Conservation (phyloP, 768 basidiomycete species). For the Podaxis carcinomalis region DNA sequence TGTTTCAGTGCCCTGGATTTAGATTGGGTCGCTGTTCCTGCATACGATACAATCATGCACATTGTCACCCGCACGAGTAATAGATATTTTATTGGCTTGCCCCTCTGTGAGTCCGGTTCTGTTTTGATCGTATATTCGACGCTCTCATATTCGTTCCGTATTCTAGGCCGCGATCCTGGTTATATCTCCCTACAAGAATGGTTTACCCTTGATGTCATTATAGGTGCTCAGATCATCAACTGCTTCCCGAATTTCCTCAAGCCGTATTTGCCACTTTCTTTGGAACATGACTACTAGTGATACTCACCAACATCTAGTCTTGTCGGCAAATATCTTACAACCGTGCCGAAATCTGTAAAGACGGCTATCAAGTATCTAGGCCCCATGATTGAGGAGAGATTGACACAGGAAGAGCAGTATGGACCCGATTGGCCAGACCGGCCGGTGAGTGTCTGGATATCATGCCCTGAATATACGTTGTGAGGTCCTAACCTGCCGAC, state of each 20-base stretch:
- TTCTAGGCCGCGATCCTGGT: conserved; percentile 19
- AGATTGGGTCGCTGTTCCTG: conserved; percentile 37
- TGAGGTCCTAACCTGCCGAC: not conserved
- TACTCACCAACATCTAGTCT: conserved; percentile 12
- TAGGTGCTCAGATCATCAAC: conserved; percentile 18
- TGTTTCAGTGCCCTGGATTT: not conserved
- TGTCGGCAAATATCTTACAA: conserved; percentile 21
- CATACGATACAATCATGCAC: conserved; percentile 20
- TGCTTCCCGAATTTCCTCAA: conserved; percentile 18
- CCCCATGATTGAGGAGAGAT: conserved; percentile 27
- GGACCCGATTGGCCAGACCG: conserved; percentile 27
- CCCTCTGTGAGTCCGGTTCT: conserved; percentile 31
- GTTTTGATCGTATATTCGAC: not conserved
- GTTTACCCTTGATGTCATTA: conserved; percentile 17
- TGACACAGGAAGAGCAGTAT: conserved; percentile 23
- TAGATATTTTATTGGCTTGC: conserved; percentile 44
- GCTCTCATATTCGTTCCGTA: not conserved
- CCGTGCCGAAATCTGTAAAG: conserved; percentile 18
- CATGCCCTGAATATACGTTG: not conserved
- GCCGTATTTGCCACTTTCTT: conserved; percentile 14
- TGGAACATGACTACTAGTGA: not conserved
- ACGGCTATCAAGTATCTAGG: conserved; percentile 22
- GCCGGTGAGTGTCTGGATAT: conserved; percentile 21
- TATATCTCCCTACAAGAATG: conserved; percentile 20
- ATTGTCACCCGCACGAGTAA: conserved; percentile 37